phyloP scores from a whole-genome alignment of 148 eudicot species.

The Suaeda aralocaspica region DNA sequence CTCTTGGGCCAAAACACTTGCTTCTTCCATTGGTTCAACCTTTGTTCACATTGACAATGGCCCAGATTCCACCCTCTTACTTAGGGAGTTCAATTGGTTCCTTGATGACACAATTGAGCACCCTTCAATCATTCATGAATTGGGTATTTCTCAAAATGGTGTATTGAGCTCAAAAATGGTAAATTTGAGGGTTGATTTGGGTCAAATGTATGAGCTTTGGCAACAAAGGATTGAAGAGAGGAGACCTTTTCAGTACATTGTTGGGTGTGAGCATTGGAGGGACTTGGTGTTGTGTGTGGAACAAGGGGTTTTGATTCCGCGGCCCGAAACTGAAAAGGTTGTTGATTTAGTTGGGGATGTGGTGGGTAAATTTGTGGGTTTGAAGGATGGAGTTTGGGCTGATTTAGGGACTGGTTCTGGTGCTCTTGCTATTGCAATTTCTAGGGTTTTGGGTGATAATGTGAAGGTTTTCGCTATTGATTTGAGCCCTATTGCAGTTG shows the following conservation, averaged over 20 bases:
- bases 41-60: slow-evolving; percentile 55
- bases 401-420: slow-evolving; percentile 98
- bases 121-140: slow-evolving; percentile 26
- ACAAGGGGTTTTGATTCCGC: slow-evolving; percentile 90
- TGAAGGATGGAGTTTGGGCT: slow-evolving; percentile 77
- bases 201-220: slow-evolving; percentile 62
- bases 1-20: slow-evolving; percentile 65
- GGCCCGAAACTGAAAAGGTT: slow-evolving; percentile 83
- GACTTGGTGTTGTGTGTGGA: slow-evolving; percentile 82
- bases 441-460: slow-evolving; percentile 48
- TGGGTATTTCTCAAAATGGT: slow-evolving; percentile 23
- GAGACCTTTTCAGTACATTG: slow-evolving; percentile 90
- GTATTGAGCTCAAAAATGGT: slow-evolving; percentile 11
- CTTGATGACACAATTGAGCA: slow-evolving; percentile 59
- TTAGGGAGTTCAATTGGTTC: slow-evolving; percentile 81
- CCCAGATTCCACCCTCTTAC: slow-evolving; percentile 50
- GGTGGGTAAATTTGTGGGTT: slow-evolving; percentile 28
- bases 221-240: slow-evolving; percentile 65
- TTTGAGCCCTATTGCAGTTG: slow-evolving; percentile 68
- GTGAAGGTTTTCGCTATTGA: slow-evolving; percentile 77
- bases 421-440: slow-evolving; percentile 85
- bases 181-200: slow-evolving; percentile 44
- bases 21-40: slow-evolving; percentile 44
- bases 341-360: slow-evolving; percentile 64
- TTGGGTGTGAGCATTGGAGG: slow-evolving; percentile 99